Percentiles rank a stretch among this genome's conserved stretches.
phyloP scores from a whole-genome alignment of 208 protist species.

The Herpetomonas samuelpessoai region DNA sequence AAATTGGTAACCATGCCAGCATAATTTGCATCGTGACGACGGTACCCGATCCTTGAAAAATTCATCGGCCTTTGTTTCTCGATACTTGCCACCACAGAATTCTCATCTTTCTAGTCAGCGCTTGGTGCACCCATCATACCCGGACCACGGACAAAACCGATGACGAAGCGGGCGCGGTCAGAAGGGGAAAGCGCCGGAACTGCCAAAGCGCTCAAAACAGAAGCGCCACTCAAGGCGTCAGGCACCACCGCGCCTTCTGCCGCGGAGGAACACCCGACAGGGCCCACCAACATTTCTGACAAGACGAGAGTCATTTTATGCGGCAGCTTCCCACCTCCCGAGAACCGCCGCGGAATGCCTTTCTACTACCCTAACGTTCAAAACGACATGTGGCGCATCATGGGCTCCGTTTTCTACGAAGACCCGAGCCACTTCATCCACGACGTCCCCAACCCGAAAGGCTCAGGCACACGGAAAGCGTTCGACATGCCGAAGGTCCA shows the following conservation, averaged over 20 bases:
- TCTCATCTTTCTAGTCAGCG: too few relatives aligned
- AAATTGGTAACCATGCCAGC: too few relatives aligned
- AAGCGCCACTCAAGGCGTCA: too few relatives aligned
- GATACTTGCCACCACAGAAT: too few relatives aligned
- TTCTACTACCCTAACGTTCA: slow-evolving; percentile 37
- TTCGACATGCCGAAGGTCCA: slow-evolving; percentile 15
- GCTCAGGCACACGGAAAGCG: background rate
- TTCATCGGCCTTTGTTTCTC: too few relatives aligned
- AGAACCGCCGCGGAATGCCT: slow-evolving; percentile 10
- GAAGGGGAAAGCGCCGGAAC: too few relatives aligned
- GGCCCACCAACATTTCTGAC: slow-evolving; percentile 10
- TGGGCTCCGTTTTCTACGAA: slow-evolving; percentile 23
- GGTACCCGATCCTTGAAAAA: too few relatives aligned
- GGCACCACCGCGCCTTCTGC: background rate
- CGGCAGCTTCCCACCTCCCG: slow-evolving; percentile 25
- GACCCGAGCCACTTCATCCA: slow-evolving; percentile 18
- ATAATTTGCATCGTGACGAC: too few relatives aligned
- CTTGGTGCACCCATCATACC: too few relatives aligned
- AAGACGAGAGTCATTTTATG: slow-evolving; percentile 24
- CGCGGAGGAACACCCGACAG: slow-evolving; percentile 18
- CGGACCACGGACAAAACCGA: too few relatives aligned
- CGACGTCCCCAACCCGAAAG: background rate
- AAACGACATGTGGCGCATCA: slow-evolving; percentile 37
- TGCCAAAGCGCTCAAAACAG: too few relatives aligned
- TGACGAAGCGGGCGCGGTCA: too few relatives aligned